Conservation (phyloP, 352 stramenopile species). For the Achlya hypogyna region DNA sequence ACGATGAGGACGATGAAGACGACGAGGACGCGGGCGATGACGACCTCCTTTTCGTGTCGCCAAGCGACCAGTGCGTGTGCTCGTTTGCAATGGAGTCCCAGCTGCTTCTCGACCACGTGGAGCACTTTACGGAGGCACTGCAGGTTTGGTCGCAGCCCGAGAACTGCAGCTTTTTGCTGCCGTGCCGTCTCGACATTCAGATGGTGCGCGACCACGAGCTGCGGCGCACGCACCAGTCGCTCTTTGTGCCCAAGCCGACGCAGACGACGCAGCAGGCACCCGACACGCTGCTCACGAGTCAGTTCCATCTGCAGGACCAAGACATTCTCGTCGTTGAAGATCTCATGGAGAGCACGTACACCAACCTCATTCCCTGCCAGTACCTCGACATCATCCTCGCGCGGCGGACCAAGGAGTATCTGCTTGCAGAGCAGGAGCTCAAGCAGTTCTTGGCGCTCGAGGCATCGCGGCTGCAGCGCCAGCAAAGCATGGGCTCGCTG, state of each 20-base stretch:
- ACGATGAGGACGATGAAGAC: slow-evolving; percentile 3
- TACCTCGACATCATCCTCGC: slow-evolving; percentile 72
- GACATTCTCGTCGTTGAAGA: slow-evolving; percentile 76
- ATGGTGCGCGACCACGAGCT: background rate
- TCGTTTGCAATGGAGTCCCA: slow-evolving; percentile 28
- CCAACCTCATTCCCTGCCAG: slow-evolving; percentile 73
- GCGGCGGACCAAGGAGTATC: slow-evolving; percentile 63
- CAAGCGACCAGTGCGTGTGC: background rate
- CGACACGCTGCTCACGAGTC: slow-evolving; percentile 61
- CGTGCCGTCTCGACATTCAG: background rate
- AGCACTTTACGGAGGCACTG: slow-evolving; percentile 65
- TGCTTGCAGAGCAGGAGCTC: slow-evolving; percentile 65
- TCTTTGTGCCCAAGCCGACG: background rate
- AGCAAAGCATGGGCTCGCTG: slow-evolving; percentile 21
- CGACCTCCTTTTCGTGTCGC: background rate
- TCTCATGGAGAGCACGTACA: slow-evolving; percentile 64
- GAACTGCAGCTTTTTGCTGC: background rate
- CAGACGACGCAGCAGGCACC: slow-evolving; percentile 39
- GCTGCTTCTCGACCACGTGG: slow-evolving; percentile 60
- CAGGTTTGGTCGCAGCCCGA: background rate
- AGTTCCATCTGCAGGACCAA: slow-evolving; percentile 81
- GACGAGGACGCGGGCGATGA: slow-evolving; percentile 36
- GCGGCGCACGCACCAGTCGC: background rate
- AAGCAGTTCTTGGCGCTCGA: slow-evolving; percentile 63
- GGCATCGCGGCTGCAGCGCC: slow-evolving; percentile 41